Base-by-base conservation (phyloP, 2,329 filamentous ascomycete species). In the Onygena corvina region DNA sequence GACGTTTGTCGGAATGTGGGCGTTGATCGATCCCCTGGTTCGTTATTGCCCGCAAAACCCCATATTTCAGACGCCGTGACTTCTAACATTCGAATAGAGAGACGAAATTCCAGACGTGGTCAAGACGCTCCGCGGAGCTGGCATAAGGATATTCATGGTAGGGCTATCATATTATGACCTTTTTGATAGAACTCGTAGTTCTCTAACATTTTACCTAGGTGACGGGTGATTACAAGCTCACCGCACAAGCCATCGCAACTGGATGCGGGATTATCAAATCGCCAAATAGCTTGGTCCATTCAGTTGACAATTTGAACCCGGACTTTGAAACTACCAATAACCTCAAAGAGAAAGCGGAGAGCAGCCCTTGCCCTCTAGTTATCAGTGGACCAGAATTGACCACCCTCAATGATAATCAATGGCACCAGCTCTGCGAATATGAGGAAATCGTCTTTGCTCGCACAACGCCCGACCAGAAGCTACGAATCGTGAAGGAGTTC, bases 121-220 rank as follows among this genome's bases (percentile, higher is more conserved):
- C 23, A 67, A 70, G n/a, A 84, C 76, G 0, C 70, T 87, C 12
- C 76, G 83, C 9, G 71, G 76, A 1, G 84, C 85, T 3, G 81
- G 82, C 1, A 83, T 89, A 48, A 72, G 80, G n/a, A 79, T 87
- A 25, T 82, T 84, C 63, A 89, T 89, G 84, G 84, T 77, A 56
- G 57, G 47, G 38, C 2, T 16, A 21, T 8, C 12, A 0, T 27
- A 6, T n/a, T 34, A 1, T 12, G 14, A 12, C 16, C 4, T n/a
- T 46, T 4, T 35, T 14, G 8, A 7, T n/a, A n/a, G n/a, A n/a
- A n/a, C n/a, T n/a, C n/a, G n/a, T n/a, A n/a, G 5, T 48, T 12
- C 40, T 18, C 50, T 52, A 36, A 52, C 48, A 9, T 12, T 23
- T n/a, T 20, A 5, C 9, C 48, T 18, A 75, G 74, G 75, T 88